Conservation (phyloP, 352 stramenopile species). For the Proteromonas lacertae region DNA sequence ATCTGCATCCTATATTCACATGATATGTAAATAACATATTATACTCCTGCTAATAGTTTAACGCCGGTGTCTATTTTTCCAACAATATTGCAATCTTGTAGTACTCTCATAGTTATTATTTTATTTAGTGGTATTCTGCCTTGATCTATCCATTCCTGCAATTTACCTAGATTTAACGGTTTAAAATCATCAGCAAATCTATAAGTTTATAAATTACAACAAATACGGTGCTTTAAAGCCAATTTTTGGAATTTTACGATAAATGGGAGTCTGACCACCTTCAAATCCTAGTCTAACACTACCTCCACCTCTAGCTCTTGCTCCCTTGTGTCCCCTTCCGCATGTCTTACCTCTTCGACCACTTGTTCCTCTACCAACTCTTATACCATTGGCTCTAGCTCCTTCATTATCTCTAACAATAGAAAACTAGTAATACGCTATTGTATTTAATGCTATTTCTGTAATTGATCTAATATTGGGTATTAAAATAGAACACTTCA, state of each 20-base stretch:
- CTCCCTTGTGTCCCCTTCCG: conserved; percentile 78
- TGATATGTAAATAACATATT: background rate
- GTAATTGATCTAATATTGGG: no score
- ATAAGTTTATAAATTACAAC: background rate
- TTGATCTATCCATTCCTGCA: conserved; percentile 5
- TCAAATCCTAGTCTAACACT: conserved; percentile 61
- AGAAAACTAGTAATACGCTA: no score
- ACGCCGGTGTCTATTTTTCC: conserved; percentile 5
- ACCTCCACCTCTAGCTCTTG: conserved; percentile 57
- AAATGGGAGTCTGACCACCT: conserved; percentile 83
- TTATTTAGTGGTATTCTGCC: conserved; percentile 1
- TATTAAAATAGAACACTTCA: no score
- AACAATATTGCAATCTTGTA: conserved; percentile 1
- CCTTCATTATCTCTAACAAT: no score
- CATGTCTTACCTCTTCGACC: conserved; percentile 69
- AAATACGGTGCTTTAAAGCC: conserved; percentile 67
- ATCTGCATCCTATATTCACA: conserved; percentile 17
- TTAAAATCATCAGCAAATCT: background rate
- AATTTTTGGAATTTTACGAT: conserved; percentile 76
- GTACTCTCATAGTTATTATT: conserved; percentile 6
- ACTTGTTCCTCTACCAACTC: conserved; percentile 53
- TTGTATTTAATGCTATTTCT: no score
- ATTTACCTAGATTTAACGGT: background rate
- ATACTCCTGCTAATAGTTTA: conserved; percentile 5
- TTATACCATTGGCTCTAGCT: no score